Base-by-base conservation (phyloP, 2,329 filamentous ascomycete genomes). In the Neonectria neomacrospora region DNA sequence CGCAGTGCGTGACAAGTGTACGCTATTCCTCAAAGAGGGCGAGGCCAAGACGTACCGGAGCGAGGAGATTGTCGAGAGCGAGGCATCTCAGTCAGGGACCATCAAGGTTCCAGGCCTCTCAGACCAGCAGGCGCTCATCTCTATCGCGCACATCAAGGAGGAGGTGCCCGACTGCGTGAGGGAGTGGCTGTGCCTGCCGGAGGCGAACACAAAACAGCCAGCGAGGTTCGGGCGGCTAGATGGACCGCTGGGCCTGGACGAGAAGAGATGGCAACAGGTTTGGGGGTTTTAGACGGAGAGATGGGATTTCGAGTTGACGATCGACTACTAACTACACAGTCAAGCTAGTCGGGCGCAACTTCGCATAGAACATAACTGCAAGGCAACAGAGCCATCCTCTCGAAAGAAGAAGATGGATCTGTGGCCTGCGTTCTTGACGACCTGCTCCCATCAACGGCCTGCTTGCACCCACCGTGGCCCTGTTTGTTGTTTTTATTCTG, bases 61-160 rank as follows among this genome's bases (percentile, higher is more conserved):
- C 28, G 74, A 76, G 28, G 72, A 79, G 16, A 73, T 83, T 30
- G 77, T 85, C 0, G 80, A 85, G 12, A 88, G 83, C 62, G 78
- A 84, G 2, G 76, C 77, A 1, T 76, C 80, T 8, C 80, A 78
- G 58, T 69, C 78, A 0, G 85, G 81, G 0, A 74, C 76, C 2
- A 81, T 88, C 1, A 82, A 78, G 22, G 79, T 95, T 5, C 74
- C 73, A 1, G 93, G 93, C 0, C 78, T 97, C 59, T 83, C 84
- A 2, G 81, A 88, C 1, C 78, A 87, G 22, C 95, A 98, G 79
- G 94, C 94, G 1, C 80, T 99, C 57, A 86, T 98, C n/a, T 93
- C 94, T 67, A 95, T 98, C 63, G 96, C 93, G 65, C 96, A 99
- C 79, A 85, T 95, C 64, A 90, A 89, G 66, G 94, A 97, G 72